phyloP scores from a whole-genome alignment of 345 rosid genomes.

The Mangifera indica region DNA sequence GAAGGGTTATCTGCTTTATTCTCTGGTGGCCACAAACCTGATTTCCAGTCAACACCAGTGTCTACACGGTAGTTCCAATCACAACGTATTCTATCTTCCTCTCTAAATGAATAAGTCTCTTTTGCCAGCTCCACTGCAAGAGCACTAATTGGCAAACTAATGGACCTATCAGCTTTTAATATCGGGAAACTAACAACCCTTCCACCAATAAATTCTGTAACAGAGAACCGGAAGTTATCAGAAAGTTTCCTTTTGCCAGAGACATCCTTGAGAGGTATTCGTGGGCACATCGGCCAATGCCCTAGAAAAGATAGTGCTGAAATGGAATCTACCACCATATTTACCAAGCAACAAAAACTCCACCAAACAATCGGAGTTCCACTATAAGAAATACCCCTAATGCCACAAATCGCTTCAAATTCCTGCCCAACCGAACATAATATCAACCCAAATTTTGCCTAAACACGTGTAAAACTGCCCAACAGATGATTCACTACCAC shows the following conservation, averaged over 20 bases:
- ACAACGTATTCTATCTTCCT: slow-evolving; percentile 45
- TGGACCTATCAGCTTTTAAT: slow-evolving; percentile 28
- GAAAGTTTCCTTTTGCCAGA: slow-evolving; percentile 37
- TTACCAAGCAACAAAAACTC: slow-evolving; percentile 25
- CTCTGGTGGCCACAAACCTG: slow-evolving; percentile 78
- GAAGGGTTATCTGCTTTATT: slow-evolving; percentile 85
- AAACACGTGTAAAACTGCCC: slow-evolving; percentile 11
- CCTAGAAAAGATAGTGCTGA: slow-evolving; percentile 60
- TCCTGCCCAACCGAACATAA: slow-evolving; percentile 11
- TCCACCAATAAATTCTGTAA: slow-evolving; percentile 35
- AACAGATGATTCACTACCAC: slow-evolving; percentile 20
- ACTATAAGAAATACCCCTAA: slow-evolving; percentile 1
- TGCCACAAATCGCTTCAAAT: neutral
- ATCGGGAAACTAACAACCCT: slow-evolving; percentile 36
- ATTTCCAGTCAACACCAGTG: slow-evolving; percentile 45
- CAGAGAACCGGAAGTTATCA: slow-evolving; percentile 31
- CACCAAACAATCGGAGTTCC: slow-evolving; percentile 10
- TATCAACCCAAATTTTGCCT: slow-evolving; percentile 7
- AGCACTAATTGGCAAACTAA: slow-evolving; percentile 45
- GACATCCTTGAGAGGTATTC: slow-evolving; percentile 37
- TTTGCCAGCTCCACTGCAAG: slow-evolving; percentile 67
- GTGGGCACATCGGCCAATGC: slow-evolving; percentile 43
- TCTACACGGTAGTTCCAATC: slow-evolving; percentile 49
- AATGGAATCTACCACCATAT: slow-evolving; percentile 71
- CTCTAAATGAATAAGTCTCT: slow-evolving; percentile 64